These are phyloP conservation scores for Vararia minispora DNA, from an alignment of 768 basidiomycete species.

Conservation along the genomic window DNA sequence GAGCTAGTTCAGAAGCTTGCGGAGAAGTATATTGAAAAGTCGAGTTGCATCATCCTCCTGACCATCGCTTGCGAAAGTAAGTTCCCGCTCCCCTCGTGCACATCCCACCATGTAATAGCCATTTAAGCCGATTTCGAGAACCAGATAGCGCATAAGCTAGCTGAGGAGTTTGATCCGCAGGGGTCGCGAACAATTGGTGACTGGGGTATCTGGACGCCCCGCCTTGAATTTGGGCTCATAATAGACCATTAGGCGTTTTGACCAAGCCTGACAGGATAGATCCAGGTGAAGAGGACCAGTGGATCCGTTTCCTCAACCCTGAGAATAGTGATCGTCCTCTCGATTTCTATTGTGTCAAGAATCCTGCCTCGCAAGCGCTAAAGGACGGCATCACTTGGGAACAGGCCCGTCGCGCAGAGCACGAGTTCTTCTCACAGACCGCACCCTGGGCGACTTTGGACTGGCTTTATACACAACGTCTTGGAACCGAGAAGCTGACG, in stretches of 20 bases:
- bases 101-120: not conserved
- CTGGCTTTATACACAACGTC: slow-evolving; percentile 4
- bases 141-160: slow-evolving; percentile 60
- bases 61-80: slow-evolving; percentile 56
- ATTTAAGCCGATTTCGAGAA: slow-evolving; percentile 67
- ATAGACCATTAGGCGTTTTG: slow-evolving; percentile 1
- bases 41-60: slow-evolving; percentile 51
- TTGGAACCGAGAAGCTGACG: slow-evolving; percentile 11
- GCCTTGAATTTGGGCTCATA: not conserved
- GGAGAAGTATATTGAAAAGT: slow-evolving; percentile 43
- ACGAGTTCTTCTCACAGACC: slow-evolving; percentile 3
- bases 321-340: not conserved
- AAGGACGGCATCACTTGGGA: slow-evolving; percentile 9
- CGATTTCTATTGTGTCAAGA: slow-evolving; percentile 12
- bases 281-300: slow-evolving; percentile 5
- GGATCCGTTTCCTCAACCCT: slow-evolving; percentile 5
- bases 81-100: slow-evolving; percentile 10
- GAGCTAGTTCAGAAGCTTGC: slow-evolving; percentile 50
- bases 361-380: slow-evolving; percentile 9
- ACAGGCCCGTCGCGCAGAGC: slow-evolving; percentile 6
- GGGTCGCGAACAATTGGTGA: slow-evolving; percentile 63
- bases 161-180: slow-evolving; percentile 45
- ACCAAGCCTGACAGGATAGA: slow-evolving; percentile 9
- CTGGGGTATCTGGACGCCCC: slow-evolving; percentile 9
- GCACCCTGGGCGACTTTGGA: slow-evolving; percentile 10